phyloP scores from a whole-genome alignment of 2,329 filamentous ascomycete species.

The Diplodia corticola region DNA sequence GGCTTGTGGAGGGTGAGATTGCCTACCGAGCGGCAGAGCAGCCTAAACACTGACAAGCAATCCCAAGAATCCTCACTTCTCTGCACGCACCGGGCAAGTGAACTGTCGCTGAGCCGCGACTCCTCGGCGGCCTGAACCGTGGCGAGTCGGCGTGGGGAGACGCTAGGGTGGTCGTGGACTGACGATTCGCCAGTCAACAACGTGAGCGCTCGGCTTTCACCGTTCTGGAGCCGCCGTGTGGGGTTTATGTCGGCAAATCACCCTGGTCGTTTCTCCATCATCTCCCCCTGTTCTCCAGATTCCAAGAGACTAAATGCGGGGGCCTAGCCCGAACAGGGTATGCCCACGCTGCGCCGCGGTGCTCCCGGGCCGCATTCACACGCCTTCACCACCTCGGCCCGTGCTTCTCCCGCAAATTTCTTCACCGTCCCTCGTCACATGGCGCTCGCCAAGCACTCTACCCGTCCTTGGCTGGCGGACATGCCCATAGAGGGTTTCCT shows the following conservation, averaged over 20 bases:
- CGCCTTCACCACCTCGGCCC: neutral
- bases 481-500: neutral
- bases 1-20: neutral
- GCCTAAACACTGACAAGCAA: neutral
- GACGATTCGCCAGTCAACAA: constrained; percentile 8
- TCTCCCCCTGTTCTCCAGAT: constrained; percentile 13
- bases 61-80: neutral
- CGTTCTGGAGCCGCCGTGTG: neutral
- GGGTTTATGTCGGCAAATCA: constrained; percentile 1
- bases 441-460: neutral
- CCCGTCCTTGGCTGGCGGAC: neutral
- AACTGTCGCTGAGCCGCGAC: neutral
- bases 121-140: neutral
- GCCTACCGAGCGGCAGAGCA: neutral
- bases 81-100: neutral
- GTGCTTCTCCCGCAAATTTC: neutral
- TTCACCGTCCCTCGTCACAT: constrained; percentile 19
- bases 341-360: neutral
- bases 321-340: neutral
- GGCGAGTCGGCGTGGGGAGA: neutral
- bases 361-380: constrained; percentile 5
- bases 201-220: constrained; percentile 15
- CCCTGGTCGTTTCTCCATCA: neutral
- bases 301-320: constrained; percentile 11
- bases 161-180: neutral